Evolutionary conservation across 2,329 filamentous ascomycete genomes (phyloP).

Genomic region (Aspergillaceae sp.): DNA sequence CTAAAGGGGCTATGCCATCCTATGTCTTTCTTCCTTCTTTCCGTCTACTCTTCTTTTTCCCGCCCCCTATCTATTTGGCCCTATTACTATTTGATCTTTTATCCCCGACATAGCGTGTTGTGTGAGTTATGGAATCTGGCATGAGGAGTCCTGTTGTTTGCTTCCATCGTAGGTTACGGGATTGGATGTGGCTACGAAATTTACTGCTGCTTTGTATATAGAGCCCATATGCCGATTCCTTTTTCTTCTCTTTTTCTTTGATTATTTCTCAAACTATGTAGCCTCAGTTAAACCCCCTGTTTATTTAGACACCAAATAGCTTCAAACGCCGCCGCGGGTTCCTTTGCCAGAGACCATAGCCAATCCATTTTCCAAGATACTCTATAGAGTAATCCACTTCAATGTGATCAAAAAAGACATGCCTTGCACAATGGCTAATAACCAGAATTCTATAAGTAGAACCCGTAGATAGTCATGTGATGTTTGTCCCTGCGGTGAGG

Average conservation of each 20-base stretch:
- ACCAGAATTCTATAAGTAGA: no score
- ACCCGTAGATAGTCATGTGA: no score
- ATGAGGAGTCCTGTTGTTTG: slow-evolving; percentile 13
- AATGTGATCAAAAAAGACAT: no score
- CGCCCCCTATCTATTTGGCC: slow-evolving; percentile 3
- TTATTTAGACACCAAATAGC: no score
- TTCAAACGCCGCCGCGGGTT: no score
- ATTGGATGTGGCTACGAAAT: slow-evolving; percentile 12
- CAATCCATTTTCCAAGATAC: no score
- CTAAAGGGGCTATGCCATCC: slow-evolving; percentile 36
- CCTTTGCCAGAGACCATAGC: no score
- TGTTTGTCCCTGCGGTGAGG: no score
- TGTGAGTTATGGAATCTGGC: slow-evolving; percentile 18
- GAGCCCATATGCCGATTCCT: slow-evolving; percentile 16
- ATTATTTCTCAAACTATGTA: no score
- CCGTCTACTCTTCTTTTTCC: slow-evolving; percentile 4
- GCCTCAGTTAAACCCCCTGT: no score
- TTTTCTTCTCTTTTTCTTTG: slow-evolving; percentile 5
- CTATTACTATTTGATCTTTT: slow-evolving; percentile 7
- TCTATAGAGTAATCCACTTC: no score
- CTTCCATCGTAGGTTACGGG: slow-evolving; percentile 7
- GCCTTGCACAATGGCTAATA: no score
- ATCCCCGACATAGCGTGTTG: slow-evolving; percentile 1
- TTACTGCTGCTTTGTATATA: slow-evolving; percentile 27
- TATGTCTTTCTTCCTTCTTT: slow-evolving; percentile 1